Conservation (phyloP, 148 eudicot genomes). For the Limonium bicolor region DNA sequence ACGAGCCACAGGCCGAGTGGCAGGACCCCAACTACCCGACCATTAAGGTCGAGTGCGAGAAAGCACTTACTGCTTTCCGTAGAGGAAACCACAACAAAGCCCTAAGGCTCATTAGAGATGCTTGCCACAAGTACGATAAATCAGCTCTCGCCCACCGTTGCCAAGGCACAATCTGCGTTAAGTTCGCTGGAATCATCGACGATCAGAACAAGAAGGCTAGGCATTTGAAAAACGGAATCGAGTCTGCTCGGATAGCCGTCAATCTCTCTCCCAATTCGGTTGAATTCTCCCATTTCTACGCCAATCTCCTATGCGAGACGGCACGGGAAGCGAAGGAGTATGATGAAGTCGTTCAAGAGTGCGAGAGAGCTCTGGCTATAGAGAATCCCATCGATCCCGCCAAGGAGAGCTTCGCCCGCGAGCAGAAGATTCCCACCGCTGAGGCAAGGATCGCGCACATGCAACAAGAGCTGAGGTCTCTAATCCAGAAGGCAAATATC, state of each 20-base stretch:
- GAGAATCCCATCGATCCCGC: conserved; percentile 80
- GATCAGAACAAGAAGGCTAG: conserved; percentile 46
- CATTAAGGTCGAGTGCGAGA: conserved; percentile 60
- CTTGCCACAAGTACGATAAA: conserved; percentile 22
- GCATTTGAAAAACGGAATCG: conserved; percentile 46
- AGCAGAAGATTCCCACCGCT: conserved; percentile 21
- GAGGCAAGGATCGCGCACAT: conserved; percentile 40
- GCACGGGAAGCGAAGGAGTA: conserved; percentile 60
- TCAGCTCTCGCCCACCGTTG: conserved; percentile 48
- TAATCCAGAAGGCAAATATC: conserved; percentile 60
- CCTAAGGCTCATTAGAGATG: conserved; percentile 60
- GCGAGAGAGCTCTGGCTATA: conserved; percentile 64
- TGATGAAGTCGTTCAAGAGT: conserved; percentile 64
- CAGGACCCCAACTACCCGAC: conserved; percentile 5
- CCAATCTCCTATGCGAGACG: conserved; percentile 57
- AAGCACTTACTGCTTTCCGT: conserved; percentile 43
- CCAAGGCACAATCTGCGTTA: conserved; percentile 52
- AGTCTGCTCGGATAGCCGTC: conserved; percentile 49
- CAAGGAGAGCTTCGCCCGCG: conserved; percentile 50
- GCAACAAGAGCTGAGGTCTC: conserved; percentile 32
- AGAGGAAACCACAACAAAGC: conserved; percentile 73
- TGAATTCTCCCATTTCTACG: conserved; percentile 64
- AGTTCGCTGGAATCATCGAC: conserved; percentile 44
- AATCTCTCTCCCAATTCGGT: conserved; percentile 44
- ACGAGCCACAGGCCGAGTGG: conserved; percentile 3